A percentile compares a stretch with the other conserved stretches of the same genome.
These are phyloP conservation scores for Leccinum arenicola DNA, from an alignment of 768 basidiomycete genomes.

Conservation along the genomic window DNA sequence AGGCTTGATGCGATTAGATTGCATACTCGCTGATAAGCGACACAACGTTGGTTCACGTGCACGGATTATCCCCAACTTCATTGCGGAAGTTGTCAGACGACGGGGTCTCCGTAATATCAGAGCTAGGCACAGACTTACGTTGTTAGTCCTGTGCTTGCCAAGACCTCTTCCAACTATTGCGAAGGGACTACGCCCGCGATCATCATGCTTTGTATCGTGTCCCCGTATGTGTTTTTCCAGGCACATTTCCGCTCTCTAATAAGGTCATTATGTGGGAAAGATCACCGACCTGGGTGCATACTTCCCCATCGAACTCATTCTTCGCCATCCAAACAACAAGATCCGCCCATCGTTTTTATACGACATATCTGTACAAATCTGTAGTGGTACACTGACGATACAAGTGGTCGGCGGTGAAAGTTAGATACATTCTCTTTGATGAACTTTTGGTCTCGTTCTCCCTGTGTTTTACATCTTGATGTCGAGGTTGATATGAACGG, in stretches of 20 bases:
- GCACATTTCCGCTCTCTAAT: not conserved
- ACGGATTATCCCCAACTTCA: not conserved
- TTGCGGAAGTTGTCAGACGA: not conserved
- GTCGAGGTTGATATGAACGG: slow-evolving; percentile 48
- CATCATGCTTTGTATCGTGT: no score
- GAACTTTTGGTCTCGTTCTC: not conserved
- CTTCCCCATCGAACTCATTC: not conserved
- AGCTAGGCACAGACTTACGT: not conserved
- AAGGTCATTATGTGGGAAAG: not conserved
- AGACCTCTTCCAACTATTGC: not conserved
- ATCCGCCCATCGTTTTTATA: not conserved
- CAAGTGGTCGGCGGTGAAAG: not conserved
- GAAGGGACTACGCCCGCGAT: no score
- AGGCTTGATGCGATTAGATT: not conserved
- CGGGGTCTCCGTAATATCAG: not conserved
- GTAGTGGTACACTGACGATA: not conserved
- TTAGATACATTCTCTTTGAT: not conserved
- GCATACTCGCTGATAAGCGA: not conserved
- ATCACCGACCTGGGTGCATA: not conserved
- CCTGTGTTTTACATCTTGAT: slow-evolving; percentile 13
- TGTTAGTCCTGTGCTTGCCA: not conserved
- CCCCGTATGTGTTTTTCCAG: not conserved
- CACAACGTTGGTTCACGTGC: not conserved
- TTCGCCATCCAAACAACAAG: not conserved
- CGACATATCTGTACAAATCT: not conserved